Percentiles rank a stretch among this genome's conserved stretches.
phyloP scores from a whole-genome alignment of 2,329 filamentous ascomycete genomes.

The Paramyrothecium sp. region DNA sequence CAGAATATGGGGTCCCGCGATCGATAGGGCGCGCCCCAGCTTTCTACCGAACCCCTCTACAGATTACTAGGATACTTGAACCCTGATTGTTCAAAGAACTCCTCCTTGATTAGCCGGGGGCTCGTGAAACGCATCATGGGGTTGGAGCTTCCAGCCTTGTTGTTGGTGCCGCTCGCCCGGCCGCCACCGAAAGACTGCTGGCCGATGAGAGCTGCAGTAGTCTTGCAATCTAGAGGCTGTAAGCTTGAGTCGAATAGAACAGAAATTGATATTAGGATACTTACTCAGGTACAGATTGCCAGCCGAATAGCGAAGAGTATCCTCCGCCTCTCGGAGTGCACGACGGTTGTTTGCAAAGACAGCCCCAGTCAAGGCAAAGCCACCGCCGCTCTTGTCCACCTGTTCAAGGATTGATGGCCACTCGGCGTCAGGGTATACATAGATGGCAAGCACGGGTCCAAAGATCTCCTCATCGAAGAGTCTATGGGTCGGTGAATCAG shows the following conservation, averaged over 20 bases:
- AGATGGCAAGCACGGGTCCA: slow-evolving; percentile 70
- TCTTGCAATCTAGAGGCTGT: no score
- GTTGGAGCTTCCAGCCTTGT: slow-evolving; percentile 68
- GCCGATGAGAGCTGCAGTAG: slow-evolving; percentile 37
- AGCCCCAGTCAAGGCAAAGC: slow-evolving; percentile 55
- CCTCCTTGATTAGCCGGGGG: slow-evolving; percentile 70
- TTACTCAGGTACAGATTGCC: slow-evolving; percentile 56
- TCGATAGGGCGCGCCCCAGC: no score
- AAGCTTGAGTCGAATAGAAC: no score
- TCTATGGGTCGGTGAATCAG: slow-evolving; percentile 69
- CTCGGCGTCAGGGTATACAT: slow-evolving; percentile 77
- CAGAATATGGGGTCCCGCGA: no score
- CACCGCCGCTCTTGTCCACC: slow-evolving; percentile 65
- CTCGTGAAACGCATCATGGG: slow-evolving; percentile 66
- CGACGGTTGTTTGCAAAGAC: slow-evolving; percentile 47
- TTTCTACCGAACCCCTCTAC: slow-evolving; percentile 23
- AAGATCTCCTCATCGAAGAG: slow-evolving; percentile 80
- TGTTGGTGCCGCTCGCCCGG: slow-evolving; percentile 68
- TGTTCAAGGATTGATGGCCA: slow-evolving; percentile 31
- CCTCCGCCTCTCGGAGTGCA: slow-evolving; percentile 48
- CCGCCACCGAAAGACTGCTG: slow-evolving; percentile 72
- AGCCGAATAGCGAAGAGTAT: slow-evolving; percentile 49
- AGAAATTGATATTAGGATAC: not conserved
- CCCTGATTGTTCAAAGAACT: slow-evolving; percentile 62
- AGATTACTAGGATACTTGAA: slow-evolving; percentile 71